Evolutionary conservation across 2,329 filamentous ascomycete genomes (phyloP), one percentile per base, ranked within the genome.

Genomic region (Paramyrothecium sp.): DNA sequence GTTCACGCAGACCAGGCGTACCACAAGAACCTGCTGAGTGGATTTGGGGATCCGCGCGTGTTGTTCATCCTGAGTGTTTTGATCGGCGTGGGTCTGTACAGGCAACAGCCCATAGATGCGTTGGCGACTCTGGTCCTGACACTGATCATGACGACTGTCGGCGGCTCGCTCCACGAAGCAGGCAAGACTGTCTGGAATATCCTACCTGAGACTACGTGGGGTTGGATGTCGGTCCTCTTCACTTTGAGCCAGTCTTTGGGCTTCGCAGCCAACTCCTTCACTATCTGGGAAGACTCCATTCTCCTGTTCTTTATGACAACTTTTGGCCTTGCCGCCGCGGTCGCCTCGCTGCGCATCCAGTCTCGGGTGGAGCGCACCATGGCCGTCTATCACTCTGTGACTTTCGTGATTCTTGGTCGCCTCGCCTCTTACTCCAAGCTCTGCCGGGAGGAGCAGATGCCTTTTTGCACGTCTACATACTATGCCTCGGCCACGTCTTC

Each of bases 371-470:
- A 96, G 63, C 86, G 90, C 47, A 85, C 89, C 12, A 76, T 97
- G 51, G 92, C 90, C 22, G 81, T 91, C 23, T 94, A 93, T 66
- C 93, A 99, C 70, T 95, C 95, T 0, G 71, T 94, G 20, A 78
- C 92, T 2, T 98, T 99, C 68, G 80, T 95, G 56, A 70, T 92
- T 5, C 81, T 98, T 13, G 89, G 89, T 16, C 88, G 94, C 55
- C 55, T 94, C 3, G 89, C 92, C 1, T 96, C 93, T 1, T 87
- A 94, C 63, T 97, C 95, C 11, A 90, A 92, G 63, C 86, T 99
- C 20, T 99, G 95, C 71, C 89, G 95, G 57, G 95, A 99, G 73
- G 95, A 99, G 76, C 95, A 99, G 76, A 97, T 98, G 91, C 95
- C 95, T 0, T 96, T 89, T 76, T 99, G 95, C 78, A 87, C 85